A percentile compares a stretch with the other conserved stretches of the same genome.
Conservation (phyloP, 768 basidiomycete species). For the Russula abietina region DNA sequence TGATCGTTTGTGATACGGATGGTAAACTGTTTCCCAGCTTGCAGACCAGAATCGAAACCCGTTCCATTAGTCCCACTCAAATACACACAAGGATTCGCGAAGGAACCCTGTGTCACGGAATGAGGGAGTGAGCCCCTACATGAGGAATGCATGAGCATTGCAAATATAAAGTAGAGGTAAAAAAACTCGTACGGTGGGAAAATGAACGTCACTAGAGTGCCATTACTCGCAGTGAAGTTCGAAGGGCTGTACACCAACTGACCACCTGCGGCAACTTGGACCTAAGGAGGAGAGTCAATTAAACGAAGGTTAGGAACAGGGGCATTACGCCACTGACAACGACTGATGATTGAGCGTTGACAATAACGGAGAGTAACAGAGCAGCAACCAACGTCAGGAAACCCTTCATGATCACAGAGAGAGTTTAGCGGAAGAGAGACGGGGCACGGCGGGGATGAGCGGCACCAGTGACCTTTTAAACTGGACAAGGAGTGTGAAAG, state of each 20-base stretch:
- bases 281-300: conserved; percentile 27
- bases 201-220: conserved; percentile 48
- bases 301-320: background rate
- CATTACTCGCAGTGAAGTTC: conserved; percentile 44
- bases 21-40: conserved; percentile 36
- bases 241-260: conserved; percentile 40
- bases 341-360: conserved; percentile 36
- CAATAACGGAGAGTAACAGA: conserved; percentile 32
- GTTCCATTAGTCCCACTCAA: conserved; percentile 36
- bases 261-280: conserved; percentile 40
- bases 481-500: background rate
- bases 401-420: conserved; percentile 31
- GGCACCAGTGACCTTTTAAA: background rate
- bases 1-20: conserved; percentile 45
- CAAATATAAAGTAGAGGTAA: background rate
- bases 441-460: background rate
- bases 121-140: conserved; percentile 21
- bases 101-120: conserved; percentile 33
- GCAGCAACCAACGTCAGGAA: conserved; percentile 27
- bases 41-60: conserved; percentile 54
- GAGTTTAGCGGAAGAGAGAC: no score
- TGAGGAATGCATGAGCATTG: conserved; percentile 2
- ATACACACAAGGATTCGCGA: conserved; percentile 33
- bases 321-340: conserved; percentile 14
- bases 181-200: conserved; percentile 39